Conservation (phyloP, 2,329 filamentous ascomycete genomes). For the Xylariomycetidae sp. region DNA sequence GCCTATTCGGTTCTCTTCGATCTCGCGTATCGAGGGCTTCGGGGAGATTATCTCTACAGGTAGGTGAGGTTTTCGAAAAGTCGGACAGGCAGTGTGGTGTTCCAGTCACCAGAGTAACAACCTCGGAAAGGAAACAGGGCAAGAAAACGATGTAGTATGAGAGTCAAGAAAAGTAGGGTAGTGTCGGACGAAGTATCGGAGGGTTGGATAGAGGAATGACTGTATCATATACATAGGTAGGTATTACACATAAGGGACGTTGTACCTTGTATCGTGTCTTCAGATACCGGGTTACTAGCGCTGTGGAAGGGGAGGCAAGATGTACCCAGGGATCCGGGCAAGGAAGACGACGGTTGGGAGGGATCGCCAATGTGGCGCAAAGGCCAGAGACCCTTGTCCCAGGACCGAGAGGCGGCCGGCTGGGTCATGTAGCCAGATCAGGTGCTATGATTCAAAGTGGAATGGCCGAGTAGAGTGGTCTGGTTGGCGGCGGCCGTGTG, state of each 20-base stretch:
- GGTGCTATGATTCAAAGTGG: constrained; percentile 22
- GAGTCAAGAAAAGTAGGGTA: constrained; percentile 12
- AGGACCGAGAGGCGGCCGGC: constrained; percentile 24
- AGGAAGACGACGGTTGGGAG: too few species aligned
- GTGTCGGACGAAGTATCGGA: constrained; percentile 18
- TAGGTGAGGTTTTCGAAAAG: too few species aligned
- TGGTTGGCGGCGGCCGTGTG: constrained; percentile 26
- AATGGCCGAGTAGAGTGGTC: constrained; percentile 27
- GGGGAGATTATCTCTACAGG: too few species aligned
- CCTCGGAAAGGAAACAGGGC: background rate
- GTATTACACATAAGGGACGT: constrained; percentile 5
- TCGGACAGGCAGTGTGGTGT: too few species aligned
- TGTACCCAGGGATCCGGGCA: constrained; percentile 18
- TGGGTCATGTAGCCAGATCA: constrained; percentile 11
- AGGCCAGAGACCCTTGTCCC: constrained; percentile 20
- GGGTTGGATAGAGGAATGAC: constrained; percentile 16
- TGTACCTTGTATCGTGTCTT: constrained; percentile 17
- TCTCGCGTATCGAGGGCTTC: background rate
- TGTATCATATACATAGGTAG: constrained; percentile 12
- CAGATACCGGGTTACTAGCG: constrained; percentile 17
- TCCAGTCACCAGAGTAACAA: too few species aligned
- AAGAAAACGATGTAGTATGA: constrained; percentile 7
- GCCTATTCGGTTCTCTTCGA: background rate
- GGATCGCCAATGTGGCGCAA: constrained; percentile 28
- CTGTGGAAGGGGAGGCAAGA: too few species aligned